These are phyloP conservation scores for Phoenix dactylifera DNA, from an alignment of 176 grass and related monocot species.

Conservation along the genomic window DNA sequence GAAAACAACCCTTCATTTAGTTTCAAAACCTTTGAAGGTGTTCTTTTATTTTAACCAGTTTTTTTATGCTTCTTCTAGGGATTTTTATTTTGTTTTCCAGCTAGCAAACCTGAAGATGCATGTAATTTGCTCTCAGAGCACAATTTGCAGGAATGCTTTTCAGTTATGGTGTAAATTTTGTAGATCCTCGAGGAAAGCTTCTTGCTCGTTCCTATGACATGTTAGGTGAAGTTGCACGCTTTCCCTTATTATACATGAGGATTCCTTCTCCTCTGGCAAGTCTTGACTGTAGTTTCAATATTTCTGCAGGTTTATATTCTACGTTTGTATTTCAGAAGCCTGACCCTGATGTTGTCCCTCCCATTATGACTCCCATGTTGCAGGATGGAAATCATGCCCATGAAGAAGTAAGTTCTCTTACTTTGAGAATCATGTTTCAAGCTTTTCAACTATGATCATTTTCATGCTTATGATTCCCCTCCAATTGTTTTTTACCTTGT, in stretches of 20 bases:
- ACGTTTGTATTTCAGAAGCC: constrained; percentile 93
- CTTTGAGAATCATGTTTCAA: not conserved
- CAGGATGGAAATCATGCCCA: constrained; percentile 36
- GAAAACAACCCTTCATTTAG: too few species aligned
- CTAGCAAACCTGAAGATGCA: too few species aligned
- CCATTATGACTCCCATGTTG: constrained; percentile 46
- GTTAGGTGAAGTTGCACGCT: constrained; percentile 42
- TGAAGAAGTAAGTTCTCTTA: constrained; percentile 40
- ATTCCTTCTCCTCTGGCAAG: not conserved
- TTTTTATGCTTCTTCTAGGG: too few species aligned
- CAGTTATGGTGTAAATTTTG: constrained; percentile 55
- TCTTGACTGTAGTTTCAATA: constrained; percentile 13
- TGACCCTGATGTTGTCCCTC: constrained; percentile 69
- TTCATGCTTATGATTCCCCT: not conserved
- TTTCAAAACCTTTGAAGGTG: too few species aligned
- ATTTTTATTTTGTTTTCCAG: too few species aligned
- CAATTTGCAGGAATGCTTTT: constrained; percentile 81
- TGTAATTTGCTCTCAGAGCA: constrained; percentile 32
- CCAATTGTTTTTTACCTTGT: not conserved
- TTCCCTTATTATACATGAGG: not conserved
- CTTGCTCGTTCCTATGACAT: constrained; percentile 72
- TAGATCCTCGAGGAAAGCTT: constrained; percentile 91
- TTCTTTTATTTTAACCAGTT: too few species aligned
- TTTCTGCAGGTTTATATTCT: constrained; percentile 73
- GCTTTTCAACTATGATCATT: not conserved